These are phyloP conservation scores for Chytridiales sp. DNA, from an alignment of 371 early-diverging fungal genomes.

Conservation along the genomic window DNA sequence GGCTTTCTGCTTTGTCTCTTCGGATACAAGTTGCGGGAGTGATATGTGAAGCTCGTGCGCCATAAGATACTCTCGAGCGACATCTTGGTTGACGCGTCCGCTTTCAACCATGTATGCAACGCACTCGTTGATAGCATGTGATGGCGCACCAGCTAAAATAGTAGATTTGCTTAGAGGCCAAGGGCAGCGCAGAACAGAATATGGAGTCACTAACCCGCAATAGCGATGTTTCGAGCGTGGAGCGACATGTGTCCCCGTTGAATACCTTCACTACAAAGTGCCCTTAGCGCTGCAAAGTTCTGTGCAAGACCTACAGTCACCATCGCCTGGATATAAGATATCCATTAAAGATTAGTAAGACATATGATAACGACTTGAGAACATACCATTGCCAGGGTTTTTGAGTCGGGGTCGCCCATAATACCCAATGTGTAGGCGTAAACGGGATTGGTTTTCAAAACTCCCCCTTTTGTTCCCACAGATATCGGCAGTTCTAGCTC, in stretches of 20 bases:
- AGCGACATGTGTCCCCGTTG: constrained; percentile 67
- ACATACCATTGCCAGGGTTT: constrained; percentile 56
- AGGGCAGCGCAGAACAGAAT: no score
- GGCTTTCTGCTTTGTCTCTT: not conserved
- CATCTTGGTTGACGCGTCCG: constrained; percentile 52
- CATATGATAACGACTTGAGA: no score
- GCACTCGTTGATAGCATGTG: constrained; percentile 61
- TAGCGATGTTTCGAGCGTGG: constrained; percentile 68
- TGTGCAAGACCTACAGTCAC: constrained; percentile 66
- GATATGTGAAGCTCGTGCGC: constrained; percentile 51
- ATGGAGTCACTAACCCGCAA: constrained; percentile 35
- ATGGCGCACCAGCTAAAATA: constrained; percentile 66
- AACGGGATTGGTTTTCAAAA: constrained; percentile 64
- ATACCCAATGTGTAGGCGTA: constrained; percentile 60
- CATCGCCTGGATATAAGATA: constrained; percentile 45
- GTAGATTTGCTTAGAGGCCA: not conserved
- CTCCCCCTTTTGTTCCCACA: constrained; percentile 69
- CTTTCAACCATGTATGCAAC: constrained; percentile 63
- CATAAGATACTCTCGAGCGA: constrained; percentile 56
- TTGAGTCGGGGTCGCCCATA: constrained; percentile 60
- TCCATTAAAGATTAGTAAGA: not conserved
- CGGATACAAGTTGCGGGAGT: constrained; percentile 5
- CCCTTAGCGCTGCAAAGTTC: constrained; percentile 74
- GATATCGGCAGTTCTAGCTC: constrained; percentile 68
- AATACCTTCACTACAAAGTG: constrained; percentile 67